A percentile compares a stretch with the other conserved stretches of the same genome.
phyloP scores from a whole-genome alignment of 164 flowering plant genomes.

The Hamamelis virginiana region DNA sequence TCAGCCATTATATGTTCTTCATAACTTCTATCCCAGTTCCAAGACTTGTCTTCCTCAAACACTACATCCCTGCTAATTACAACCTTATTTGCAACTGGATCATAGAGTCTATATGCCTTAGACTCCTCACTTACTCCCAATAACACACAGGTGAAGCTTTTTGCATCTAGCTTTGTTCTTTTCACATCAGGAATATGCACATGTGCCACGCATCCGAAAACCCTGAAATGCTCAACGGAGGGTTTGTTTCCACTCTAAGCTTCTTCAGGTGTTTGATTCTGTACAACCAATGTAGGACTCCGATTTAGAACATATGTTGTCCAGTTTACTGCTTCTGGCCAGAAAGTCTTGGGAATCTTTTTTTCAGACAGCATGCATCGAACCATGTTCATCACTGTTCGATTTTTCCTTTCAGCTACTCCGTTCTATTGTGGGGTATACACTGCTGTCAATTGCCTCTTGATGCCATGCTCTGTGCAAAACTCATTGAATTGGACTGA shows the following conservation, averaged over 20 bases:
- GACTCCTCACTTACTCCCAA: conserved; percentile 10
- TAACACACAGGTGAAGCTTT: conserved; percentile 3
- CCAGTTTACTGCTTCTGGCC: conserved; percentile 7
- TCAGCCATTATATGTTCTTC: not conserved
- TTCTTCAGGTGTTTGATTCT: conserved; percentile 2
- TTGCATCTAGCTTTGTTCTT: too few relatives aligned
- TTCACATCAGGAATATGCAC: too few relatives aligned
- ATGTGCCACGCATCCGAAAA: too few relatives aligned
- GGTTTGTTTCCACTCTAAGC: not conserved
- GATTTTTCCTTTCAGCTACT: conserved; percentile 12
- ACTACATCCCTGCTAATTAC: conserved; percentile 12
- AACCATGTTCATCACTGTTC: conserved; percentile 14
- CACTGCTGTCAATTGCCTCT: conserved; percentile 4
- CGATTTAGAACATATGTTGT: not conserved
- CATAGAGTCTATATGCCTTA: conserved; percentile 14
- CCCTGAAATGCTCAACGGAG: too few relatives aligned
- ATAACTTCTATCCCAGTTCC: conserved; percentile 6
- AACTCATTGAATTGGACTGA: conserved; percentile 5
- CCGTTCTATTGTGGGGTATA: conserved; percentile 11
- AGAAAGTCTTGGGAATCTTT: not conserved
- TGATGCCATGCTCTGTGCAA: conserved; percentile 7
- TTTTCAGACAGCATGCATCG: conserved; percentile 4
- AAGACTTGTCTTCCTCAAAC: not conserved
- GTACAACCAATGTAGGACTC: conserved; percentile 5
- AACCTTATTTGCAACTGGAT: conserved; percentile 1